Evolutionary conservation across 106 monocot species (phyloP).

Genomic region (Acanthochlamys bracteata): DNA sequence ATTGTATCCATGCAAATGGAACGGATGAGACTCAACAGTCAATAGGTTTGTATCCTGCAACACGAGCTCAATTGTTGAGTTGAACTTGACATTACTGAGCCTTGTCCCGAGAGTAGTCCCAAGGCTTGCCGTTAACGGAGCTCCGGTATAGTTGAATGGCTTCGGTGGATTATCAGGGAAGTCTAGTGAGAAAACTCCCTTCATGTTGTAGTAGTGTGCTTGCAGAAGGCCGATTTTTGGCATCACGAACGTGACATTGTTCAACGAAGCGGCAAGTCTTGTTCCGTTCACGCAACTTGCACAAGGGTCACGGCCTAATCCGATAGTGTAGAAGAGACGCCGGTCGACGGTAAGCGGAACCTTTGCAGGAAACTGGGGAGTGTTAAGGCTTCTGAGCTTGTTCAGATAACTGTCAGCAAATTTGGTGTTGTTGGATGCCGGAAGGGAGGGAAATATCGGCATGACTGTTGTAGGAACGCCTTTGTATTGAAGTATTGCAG

Average conservation of each 20-base stretch:
- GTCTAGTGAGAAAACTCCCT: conserved; percentile 28
- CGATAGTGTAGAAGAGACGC: conserved; percentile 32
- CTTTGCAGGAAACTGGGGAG: conserved; percentile 16
- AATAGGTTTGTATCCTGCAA: conserved; percentile 41
- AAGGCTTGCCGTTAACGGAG: conserved; percentile 32
- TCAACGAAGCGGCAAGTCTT: conserved; percentile 29
- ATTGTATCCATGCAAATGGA: conserved; percentile 36
- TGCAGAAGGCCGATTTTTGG: conserved; percentile 26
- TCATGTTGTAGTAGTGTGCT: conserved; percentile 31
- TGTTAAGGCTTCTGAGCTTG: conserved; percentile 26
- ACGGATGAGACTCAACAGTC: conserved; percentile 26
- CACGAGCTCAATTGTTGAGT: conserved; percentile 33
- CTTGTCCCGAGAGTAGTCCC: conserved; percentile 30
- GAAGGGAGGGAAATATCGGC: conserved; percentile 22
- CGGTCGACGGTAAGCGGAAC: conserved; percentile 35
- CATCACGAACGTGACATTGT: conserved; percentile 42
- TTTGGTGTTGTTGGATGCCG: conserved; percentile 11
- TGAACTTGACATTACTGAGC: conserved; percentile 28
- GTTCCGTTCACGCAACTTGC: conserved; percentile 26
- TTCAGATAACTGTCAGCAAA: conserved; percentile 16
- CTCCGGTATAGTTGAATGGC: conserved; percentile 37
- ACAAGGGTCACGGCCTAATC: conserved; percentile 26
- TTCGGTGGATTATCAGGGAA: conserved; percentile 30
- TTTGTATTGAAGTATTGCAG: conserved; percentile 35
- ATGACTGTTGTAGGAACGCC: conserved; percentile 23